phyloP scores from a whole-genome alignment of 352 stramenopile species.

The Pythium rishiriense region DNA sequence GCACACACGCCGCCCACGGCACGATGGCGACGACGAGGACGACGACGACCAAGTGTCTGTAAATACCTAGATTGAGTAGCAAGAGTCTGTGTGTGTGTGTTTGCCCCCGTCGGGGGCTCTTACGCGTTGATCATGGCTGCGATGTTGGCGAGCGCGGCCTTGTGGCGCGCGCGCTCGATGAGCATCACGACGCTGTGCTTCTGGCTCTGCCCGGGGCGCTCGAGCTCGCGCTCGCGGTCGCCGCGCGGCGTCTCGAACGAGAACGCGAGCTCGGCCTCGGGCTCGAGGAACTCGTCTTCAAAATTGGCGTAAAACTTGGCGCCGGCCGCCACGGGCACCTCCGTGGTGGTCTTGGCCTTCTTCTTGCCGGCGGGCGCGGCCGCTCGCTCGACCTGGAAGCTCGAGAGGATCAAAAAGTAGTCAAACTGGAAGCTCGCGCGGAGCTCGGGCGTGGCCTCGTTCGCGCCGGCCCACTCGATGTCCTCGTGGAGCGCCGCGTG shows the following conservation, averaged over 20 bases:
- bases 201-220: slow-evolving; percentile 41
- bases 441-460: slow-evolving; percentile 63
- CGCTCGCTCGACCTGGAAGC: slow-evolving; percentile 52
- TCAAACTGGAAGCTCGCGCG: slow-evolving; percentile 76
- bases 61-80: slow-evolving; percentile 8
- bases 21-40: not conserved
- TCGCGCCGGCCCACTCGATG: slow-evolving; percentile 82
- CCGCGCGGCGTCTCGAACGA: slow-evolving; percentile 69
- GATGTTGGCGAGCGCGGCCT: slow-evolving; percentile 74
- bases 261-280: slow-evolving; percentile 67
- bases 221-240: slow-evolving; percentile 62
- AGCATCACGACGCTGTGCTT: slow-evolving; percentile 81
- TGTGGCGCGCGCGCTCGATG: slow-evolving; percentile 77
- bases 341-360: slow-evolving; percentile 69
- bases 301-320: slow-evolving; percentile 86
- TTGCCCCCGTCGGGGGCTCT: too few relatives aligned
- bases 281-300: slow-evolving; percentile 85
- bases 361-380: slow-evolving; percentile 15
- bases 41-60: not conserved
- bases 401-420: slow-evolving; percentile 80
- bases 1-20: slow-evolving; percentile 10
- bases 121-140: slow-evolving; percentile 84
- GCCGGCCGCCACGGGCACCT: slow-evolving; percentile 64
- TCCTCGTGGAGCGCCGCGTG: slow-evolving; percentile 83
- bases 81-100: too few relatives aligned